Evolutionary conservation across 1,284 basidiomycete species (phyloP).

Genomic region (Ceratobasidium theobromae): DNA sequence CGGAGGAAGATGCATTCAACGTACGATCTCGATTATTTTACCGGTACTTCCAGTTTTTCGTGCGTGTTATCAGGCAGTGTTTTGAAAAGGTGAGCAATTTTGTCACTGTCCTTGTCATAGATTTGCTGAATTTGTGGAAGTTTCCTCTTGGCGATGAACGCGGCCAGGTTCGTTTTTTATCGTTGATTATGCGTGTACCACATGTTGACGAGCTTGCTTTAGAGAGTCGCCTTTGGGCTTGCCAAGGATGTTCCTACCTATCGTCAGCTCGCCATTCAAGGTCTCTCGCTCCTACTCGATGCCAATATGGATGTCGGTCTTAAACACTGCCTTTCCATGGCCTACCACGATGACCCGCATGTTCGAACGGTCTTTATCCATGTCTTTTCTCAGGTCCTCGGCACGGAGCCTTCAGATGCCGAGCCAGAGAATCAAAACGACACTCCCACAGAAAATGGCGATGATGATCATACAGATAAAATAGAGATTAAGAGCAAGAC

Average conservation of each 20-base stretch:
- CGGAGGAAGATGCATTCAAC: conserved; percentile 66
- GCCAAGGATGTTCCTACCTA: conserved; percentile 49
- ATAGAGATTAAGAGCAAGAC: background rate
- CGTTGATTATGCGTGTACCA: background rate
- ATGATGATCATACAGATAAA: background rate
- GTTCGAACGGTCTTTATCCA: conserved; percentile 83
- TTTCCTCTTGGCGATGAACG: conserved; percentile 9
- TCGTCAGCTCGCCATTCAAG: conserved; percentile 71
- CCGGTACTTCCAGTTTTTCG: conserved; percentile 67
- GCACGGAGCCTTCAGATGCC: conserved; percentile 44
- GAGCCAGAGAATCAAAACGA: background rate
- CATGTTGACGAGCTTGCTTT: background rate
- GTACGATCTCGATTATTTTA: conserved; percentile 76
- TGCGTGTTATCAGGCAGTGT: conserved; percentile 40
- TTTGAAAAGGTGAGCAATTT: conserved; percentile 18
- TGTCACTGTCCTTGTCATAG: background rate
- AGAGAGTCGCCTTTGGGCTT: conserved; percentile 14
- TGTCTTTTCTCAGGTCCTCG: conserved; percentile 85
- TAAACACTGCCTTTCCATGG: conserved; percentile 81
- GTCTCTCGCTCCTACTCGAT: conserved; percentile 77
- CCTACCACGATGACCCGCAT: conserved; percentile 72
- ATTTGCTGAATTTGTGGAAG: background rate
- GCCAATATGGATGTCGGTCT: conserved; percentile 88
- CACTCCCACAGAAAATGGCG: background rate
- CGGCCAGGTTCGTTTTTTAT: conserved; percentile 17